These are phyloP conservation scores for Lasiodiplodia citricola DNA, from an alignment of 2,329 filamentous ascomycete species.

Conservation along the genomic window DNA sequence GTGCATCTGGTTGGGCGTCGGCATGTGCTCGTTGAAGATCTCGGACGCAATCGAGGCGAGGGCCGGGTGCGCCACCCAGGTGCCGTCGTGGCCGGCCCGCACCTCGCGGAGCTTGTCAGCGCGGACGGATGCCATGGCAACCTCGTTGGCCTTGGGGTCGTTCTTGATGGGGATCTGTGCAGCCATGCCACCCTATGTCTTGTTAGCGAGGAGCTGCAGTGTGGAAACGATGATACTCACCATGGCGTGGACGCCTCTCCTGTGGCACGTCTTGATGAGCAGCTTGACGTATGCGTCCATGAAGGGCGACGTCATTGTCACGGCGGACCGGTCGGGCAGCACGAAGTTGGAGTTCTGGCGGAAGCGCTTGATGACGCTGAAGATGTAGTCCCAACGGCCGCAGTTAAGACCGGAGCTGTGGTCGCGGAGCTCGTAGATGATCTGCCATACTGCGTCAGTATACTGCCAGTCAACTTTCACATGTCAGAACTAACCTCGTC, in stretches of 20 bases:
- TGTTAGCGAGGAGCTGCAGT: slow-evolving; percentile 39
- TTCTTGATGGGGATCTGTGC: slow-evolving; percentile 99
- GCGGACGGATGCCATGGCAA: slow-evolving; percentile 89
- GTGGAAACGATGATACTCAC: background rate
- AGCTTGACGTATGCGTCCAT: slow-evolving; percentile 98
- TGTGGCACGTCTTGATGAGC: slow-evolving; percentile 97
- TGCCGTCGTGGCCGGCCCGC: slow-evolving; percentile 92
- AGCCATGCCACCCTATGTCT: slow-evolving; percentile 78
- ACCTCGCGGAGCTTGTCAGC: slow-evolving; percentile 97
- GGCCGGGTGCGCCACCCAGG: slow-evolving; percentile 96
- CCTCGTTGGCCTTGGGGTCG: slow-evolving; percentile 86
- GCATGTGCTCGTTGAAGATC: slow-evolving; percentile 98
- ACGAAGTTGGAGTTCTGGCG: slow-evolving; percentile 92
- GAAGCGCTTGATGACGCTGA: slow-evolving; percentile 99
- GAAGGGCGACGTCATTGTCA: slow-evolving; percentile 98
- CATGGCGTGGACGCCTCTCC: slow-evolving; percentile 97
- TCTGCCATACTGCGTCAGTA: slow-evolving; percentile 51
- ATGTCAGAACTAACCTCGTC: slow-evolving; percentile 66
- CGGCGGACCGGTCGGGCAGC: slow-evolving; percentile 84
- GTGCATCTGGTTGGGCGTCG: slow-evolving; percentile 95
- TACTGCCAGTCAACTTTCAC: background rate
- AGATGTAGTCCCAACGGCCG: slow-evolving; percentile 99
- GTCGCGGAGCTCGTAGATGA: slow-evolving; percentile 98
- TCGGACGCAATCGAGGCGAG: slow-evolving; percentile 87
- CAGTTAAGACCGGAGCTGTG: slow-evolving; percentile 97